Conservation (phyloP, 345 rosid species). For the Camelina laxa region DNA sequence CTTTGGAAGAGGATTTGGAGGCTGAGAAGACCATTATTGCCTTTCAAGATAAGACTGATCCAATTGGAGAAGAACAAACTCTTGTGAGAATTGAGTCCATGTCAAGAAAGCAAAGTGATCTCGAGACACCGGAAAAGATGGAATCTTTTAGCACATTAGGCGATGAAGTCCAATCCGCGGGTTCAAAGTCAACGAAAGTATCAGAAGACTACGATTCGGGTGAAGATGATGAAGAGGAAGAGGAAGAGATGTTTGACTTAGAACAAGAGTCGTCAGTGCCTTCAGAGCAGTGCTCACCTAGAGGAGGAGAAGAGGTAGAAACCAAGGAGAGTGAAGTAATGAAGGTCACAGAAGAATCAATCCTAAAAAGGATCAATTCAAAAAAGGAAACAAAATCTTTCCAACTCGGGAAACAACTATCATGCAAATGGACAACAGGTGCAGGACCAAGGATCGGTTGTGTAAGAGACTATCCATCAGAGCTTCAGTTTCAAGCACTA, state of each 20-base stretch:
- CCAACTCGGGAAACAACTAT: slow-evolving; percentile 83
- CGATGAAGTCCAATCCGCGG: slow-evolving; percentile 34
- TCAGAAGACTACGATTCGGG: slow-evolving; percentile 52
- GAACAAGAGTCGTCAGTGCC: slow-evolving; percentile 41
- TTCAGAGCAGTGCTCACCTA: slow-evolving; percentile 37
- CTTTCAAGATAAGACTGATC: slow-evolving; percentile 39
- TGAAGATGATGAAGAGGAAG: slow-evolving; percentile 43
- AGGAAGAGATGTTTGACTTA: slow-evolving; percentile 39
- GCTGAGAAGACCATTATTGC: slow-evolving; percentile 43
- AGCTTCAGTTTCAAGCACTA: slow-evolving; percentile 81
- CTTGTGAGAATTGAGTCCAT: slow-evolving; percentile 24
- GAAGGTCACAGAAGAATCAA: slow-evolving; percentile 54
- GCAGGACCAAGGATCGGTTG: slow-evolving; percentile 97
- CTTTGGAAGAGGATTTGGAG: slow-evolving; percentile 65
- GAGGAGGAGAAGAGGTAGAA: slow-evolving; percentile 37
- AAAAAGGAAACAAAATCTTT: slow-evolving; percentile 60
- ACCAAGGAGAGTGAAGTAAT: slow-evolving; percentile 46
- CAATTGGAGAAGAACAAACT: slow-evolving; percentile 43
- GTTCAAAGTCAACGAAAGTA: slow-evolving; percentile 22
- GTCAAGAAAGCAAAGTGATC: slow-evolving; percentile 22
- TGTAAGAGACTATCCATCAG: slow-evolving; percentile 85
- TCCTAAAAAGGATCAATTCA: slow-evolving; percentile 66
- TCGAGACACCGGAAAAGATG: slow-evolving; percentile 52
- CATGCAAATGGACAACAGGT: slow-evolving; percentile 93
- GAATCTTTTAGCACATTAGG: slow-evolving; percentile 41